Evolutionary conservation across 768 basidiomycete genomes (phyloP).

Genomic region (Psilocybe azurescens): DNA sequence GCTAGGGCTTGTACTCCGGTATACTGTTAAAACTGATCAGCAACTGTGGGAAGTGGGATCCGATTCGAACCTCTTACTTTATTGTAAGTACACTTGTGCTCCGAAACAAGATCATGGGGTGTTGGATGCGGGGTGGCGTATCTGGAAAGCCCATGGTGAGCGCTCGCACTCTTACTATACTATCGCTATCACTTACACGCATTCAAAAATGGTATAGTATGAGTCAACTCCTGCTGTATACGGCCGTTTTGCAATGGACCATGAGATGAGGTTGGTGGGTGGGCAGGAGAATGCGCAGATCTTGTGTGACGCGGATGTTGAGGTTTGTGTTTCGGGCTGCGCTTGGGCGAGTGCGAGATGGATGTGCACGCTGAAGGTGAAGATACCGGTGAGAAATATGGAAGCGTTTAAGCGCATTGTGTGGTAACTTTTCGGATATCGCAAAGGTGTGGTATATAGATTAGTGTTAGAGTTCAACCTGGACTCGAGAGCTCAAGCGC

Average conservation of each 20-base stretch:
- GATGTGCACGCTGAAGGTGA: too few species aligned
- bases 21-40: background rate
- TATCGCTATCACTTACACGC: constrained; percentile 16
- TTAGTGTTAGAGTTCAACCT: too few species aligned
- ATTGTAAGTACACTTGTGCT: constrained; percentile 23
- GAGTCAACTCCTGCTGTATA: constrained; percentile 17
- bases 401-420: too few species aligned
- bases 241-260: constrained; percentile 13
- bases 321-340: background rate
- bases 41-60: background rate
- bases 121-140: background rate
- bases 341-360: background rate
- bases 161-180: too few species aligned
- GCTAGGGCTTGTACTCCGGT: constrained; percentile 12
- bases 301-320: background rate
- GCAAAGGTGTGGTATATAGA: too few species aligned
- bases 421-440: too few species aligned
- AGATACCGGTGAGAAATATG: too few species aligned
- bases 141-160: background rate
- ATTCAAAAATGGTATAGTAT: constrained; percentile 27
- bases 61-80: constrained; percentile 14
- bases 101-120: background rate
- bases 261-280: constrained; percentile 7
- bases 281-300: constrained; percentile 18
- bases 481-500: too few species aligned